Base-by-base conservation (phyloP, 2,329 filamentous ascomycete species). In the Coniochaeta sp. region DNA sequence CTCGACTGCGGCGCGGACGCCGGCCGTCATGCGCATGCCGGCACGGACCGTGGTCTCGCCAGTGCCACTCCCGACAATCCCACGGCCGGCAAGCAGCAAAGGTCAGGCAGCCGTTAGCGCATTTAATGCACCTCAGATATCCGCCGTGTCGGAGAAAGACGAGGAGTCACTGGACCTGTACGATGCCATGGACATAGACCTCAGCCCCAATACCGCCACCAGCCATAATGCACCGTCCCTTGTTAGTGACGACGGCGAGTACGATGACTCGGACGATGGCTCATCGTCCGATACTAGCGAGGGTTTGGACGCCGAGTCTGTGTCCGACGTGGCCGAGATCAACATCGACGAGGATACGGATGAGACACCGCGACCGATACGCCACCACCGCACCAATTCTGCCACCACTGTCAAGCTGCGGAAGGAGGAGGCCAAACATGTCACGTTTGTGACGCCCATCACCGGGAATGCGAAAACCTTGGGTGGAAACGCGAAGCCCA, bases 181-280 rank as follows among this genome's bases (percentile, higher is more conserved):
- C 63, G 80, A 80, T 59, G 81, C 85, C 60, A 78, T 85, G 69
- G 83, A 86, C 59, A 78, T 79, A 55, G 85, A 89, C 59, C 73
- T 90, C 60, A 90, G 87, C 67, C 89, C 89, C 5, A 85, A 86
- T 66, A 89, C 87, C 0, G 74, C 87, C 52, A 80, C 87, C 57
- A 89, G 88, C 71, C 91, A 91, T 72, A 89, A 90, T 65, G 89
- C 89, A 9, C 89, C 89, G 24, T 91, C 88, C 66, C 80, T 93
- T 56, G 89, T 92, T 69, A 91, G 89, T 73, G 89, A 93, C 72
- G 89, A 91, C 69, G 88, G 89, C 66, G 89, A 91, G 70, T 90
- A 89, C 67, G 89, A 89, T 65, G 87, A 88, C 59, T 90, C 87
- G 1, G 85, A 89, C 60, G 84, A 85, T 61, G 81, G 79, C 54